These are phyloP conservation scores for Neobulgaria alba DNA, from an alignment of 2,329 filamentous ascomycete genomes.

Conservation along the genomic window DNA sequence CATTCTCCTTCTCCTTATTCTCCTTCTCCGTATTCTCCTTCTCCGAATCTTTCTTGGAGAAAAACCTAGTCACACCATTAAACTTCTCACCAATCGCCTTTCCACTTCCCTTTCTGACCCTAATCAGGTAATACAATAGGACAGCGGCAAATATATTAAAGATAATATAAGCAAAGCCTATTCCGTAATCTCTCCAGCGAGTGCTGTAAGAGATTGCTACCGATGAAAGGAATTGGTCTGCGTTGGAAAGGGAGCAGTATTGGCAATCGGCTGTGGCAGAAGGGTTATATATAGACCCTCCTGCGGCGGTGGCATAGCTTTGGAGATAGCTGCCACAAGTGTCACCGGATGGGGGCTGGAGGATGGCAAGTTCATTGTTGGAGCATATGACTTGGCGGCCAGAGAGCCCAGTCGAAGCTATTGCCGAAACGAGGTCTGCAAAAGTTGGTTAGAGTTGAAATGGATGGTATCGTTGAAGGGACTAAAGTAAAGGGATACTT, in stretches of 20 bases:
- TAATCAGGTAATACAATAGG: slow-evolving; percentile 42
- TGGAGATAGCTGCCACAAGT: slow-evolving; percentile 54
- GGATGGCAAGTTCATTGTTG: slow-evolving; percentile 55
- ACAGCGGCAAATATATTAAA: slow-evolving; percentile 48
- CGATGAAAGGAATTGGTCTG: slow-evolving; percentile 40
- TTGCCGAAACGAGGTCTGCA: slow-evolving; percentile 63
- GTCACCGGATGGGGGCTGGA: slow-evolving; percentile 48
- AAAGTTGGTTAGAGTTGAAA: slow-evolving; percentile 21
- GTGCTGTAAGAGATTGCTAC: slow-evolving; percentile 46
- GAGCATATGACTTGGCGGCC: slow-evolving; percentile 59
- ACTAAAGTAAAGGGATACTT: slow-evolving; percentile 14
- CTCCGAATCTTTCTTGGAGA: slow-evolving; percentile 13
- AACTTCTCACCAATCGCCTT: slow-evolving; percentile 11
- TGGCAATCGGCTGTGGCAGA: slow-evolving; percentile 41
- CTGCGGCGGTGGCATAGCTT: slow-evolving; percentile 37
- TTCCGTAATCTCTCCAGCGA: slow-evolving; percentile 61
- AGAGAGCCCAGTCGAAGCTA: slow-evolving; percentile 62
- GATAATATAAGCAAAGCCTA: slow-evolving; percentile 48
- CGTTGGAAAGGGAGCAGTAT: slow-evolving; percentile 48
- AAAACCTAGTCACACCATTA: slow-evolving; percentile 7
- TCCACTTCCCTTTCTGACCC: slow-evolving; percentile 25
- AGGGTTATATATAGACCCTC: slow-evolving; percentile 46
- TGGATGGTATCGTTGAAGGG: not conserved
- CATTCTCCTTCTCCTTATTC: not conserved
- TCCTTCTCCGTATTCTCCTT: not conserved